Percentiles rank a stretch among this genome's conserved stretches.
Conservation (phyloP, 495 filamentous ascomycete genomes). For the Lichenothelia convexa region DNA sequence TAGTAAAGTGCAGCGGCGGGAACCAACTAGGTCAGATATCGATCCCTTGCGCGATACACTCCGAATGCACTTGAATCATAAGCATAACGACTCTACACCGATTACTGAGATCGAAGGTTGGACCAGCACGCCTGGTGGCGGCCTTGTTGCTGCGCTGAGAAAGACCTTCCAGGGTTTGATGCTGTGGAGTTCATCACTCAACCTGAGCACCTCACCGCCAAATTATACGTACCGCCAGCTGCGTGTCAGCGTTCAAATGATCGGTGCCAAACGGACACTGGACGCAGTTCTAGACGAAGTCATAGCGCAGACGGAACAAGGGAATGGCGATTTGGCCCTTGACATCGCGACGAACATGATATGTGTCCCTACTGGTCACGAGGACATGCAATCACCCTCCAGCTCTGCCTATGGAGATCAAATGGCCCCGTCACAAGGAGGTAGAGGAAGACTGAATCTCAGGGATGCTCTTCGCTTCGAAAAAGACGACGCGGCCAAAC, state of each 20-base stretch:
- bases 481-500: conserved; percentile 40
- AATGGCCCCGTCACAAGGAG: no score
- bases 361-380: conserved; percentile 46
- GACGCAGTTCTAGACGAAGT: conserved; percentile 50
- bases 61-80: conserved; percentile 46
- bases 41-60: conserved; percentile 54
- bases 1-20: conserved; percentile 47
- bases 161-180: conserved; percentile 48
- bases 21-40: conserved; percentile 49
- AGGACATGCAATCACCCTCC: conserved; percentile 13
- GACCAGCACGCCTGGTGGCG: conserved; percentile 41
- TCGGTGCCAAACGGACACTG: conserved; percentile 48
- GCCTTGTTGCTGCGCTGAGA: conserved; percentile 42
- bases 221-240: conserved; percentile 68
- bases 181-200: conserved; percentile 38
- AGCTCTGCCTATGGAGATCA: conserved; percentile 21
- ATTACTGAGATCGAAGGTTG: conserved; percentile 62
- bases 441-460: conserved; percentile 34
- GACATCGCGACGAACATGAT: conserved; percentile 60
- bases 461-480: conserved; percentile 52
- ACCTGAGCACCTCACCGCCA: conserved; percentile 46
- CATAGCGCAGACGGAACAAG: conserved; percentile 31
- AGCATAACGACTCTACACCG: conserved; percentile 43
- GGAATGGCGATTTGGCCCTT: conserved; percentile 43
- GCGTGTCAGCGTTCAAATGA: conserved; percentile 42